Base-by-base conservation (phyloP, 2,329 filamentous ascomycete genomes). In the Endoconidiophora laricicola region DNA sequence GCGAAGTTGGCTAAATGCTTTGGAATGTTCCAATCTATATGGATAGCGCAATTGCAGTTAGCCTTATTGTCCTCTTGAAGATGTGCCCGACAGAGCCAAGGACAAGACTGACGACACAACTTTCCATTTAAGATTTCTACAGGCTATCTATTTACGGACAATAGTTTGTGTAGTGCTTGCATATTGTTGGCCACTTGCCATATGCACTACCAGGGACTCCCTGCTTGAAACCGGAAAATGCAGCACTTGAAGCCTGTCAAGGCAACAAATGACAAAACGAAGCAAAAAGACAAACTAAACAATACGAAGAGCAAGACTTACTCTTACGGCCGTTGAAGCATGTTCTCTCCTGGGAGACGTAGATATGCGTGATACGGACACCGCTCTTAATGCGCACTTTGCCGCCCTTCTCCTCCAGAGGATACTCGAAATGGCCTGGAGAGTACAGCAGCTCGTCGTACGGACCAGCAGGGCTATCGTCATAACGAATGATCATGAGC, bases 1-100 rank as follows among this genome's bases (percentile, higher is more conserved):
- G 65, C 63, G 56, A 76, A 76, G 9, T 61, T 61, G 36, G 73
- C 73, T 12, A 75, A 65, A 50, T 75, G 71, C 55, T 76, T 76
- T 10, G 72, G 71, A 26, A 72, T 68, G 56, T 73, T 74, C 72
- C 71, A 76, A 54, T 74, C 69, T 71, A 42, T 12, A 16, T 5
- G 2, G 29, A 12, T 6, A 40, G 12, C 14, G 20, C 4, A 33
- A 10, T 7, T 33, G 12, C 9, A 12, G 29, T 33, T 33, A 33
- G 6, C 9, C 9, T 33, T 33, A 33, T 12, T 33, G 29, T 10
- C 26, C 26, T 18, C 26, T 29, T 4, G 26, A 29, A 3, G 26
- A 29, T 7, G 10, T 33, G 4, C 9, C 12, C 2, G 26, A 33
- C 26, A 33, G 26, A 10, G 26, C 6, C 7, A 33, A 33, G 26